Evolutionary conservation across 2,329 filamentous ascomycete genomes (phyloP).

Genomic region (Dissoconium aciculare): DNA sequence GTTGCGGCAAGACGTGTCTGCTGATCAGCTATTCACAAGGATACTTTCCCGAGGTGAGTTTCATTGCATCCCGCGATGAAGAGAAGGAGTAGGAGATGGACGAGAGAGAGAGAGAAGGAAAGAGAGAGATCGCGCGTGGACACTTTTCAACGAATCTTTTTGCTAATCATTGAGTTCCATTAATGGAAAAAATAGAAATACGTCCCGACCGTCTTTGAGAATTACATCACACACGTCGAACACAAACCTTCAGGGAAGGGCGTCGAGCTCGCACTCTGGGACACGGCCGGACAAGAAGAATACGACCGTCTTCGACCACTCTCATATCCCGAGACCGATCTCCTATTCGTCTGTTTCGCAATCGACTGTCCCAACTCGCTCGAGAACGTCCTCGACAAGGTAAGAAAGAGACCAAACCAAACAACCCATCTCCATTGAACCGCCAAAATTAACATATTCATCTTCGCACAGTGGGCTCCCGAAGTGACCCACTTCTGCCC

Average conservation of each 20-base stretch:
- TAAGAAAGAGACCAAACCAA: conserved; percentile 32
- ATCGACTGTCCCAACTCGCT: conserved; percentile 97
- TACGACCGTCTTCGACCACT: conserved; percentile 91
- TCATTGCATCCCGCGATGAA: background rate
- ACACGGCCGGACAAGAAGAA: conserved; percentile 96
- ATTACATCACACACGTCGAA: conserved; percentile 95
- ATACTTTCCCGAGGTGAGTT: conserved; percentile 86
- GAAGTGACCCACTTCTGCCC: conserved; percentile 98
- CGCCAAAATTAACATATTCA: conserved; percentile 7
- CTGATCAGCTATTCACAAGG: conserved; percentile 98
- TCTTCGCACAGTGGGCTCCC: conserved; percentile 79
- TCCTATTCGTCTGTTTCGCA: conserved; percentile 97
- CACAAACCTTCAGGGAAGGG: conserved; percentile 81
- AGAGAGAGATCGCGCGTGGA: too few species aligned
- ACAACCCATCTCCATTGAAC: conserved; percentile 1
- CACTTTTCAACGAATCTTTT: too few species aligned
- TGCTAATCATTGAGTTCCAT: too few species aligned
- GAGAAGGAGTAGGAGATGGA: too few species aligned
- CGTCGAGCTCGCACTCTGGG: conserved; percentile 93
- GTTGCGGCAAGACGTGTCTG: conserved; percentile 95
- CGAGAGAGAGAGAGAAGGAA: too few species aligned
- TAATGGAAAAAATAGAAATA: conserved; percentile 60
- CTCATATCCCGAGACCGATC: conserved; percentile 93
- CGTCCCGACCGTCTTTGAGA: conserved; percentile 96
- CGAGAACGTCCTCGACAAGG: conserved; percentile 98